Evolutionary conservation across 2,329 filamentous ascomycete genomes (phyloP), one percentile per base, ranked within the genome.

Genomic region (Hypoxylon sp.): DNA sequence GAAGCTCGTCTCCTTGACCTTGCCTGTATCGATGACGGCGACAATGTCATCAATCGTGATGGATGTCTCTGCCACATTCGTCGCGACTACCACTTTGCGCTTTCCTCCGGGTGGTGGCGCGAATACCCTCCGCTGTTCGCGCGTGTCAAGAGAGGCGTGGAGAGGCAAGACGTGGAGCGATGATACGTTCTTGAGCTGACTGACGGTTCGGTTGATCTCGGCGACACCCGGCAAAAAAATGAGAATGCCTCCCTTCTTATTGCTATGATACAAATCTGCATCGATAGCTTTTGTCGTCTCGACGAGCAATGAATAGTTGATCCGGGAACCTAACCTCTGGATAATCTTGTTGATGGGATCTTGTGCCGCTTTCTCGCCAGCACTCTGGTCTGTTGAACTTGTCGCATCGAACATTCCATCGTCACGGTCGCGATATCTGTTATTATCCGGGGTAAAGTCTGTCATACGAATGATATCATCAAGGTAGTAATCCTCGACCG

Each of bases 1-100:
- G 75, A 94, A 98, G 77, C 93, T 95, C 0, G 94, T 99, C 80
- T 99, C 95, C 77, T 99, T 99, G 66, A 99, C 96, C 58, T 93
- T 91, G 29, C 96, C 96, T 10, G 92, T 96, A 78, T 99, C 96
- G 70, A 99, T 95, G 50, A 99, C 96, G 1, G 93, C 95, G 2
- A 98, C 92, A 58, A 99, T 93, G 77, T 99, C 96, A 77, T 98
- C 94, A 67, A 99, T 99, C 0, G 96, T 99, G 78, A 99, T 98
- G 1, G 96, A 98, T 0, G 96, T 99, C 79, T 99, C 96, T 1
- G 96, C 96, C 2, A 99, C 95, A 75, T 99, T 99, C 48, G 96
- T 99, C 0, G 96, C 93, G 6, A 95, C 93, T 35, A 99, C 92
- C 11, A 99, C 89, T 80, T 99, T 99, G 37, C 96, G 88, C 80